Evolutionary conservation across 192 early-diverging fungal species (phyloP), one percentile per base, ranked within the genome.

Genomic region (Funneliformis geosporum): DNA sequence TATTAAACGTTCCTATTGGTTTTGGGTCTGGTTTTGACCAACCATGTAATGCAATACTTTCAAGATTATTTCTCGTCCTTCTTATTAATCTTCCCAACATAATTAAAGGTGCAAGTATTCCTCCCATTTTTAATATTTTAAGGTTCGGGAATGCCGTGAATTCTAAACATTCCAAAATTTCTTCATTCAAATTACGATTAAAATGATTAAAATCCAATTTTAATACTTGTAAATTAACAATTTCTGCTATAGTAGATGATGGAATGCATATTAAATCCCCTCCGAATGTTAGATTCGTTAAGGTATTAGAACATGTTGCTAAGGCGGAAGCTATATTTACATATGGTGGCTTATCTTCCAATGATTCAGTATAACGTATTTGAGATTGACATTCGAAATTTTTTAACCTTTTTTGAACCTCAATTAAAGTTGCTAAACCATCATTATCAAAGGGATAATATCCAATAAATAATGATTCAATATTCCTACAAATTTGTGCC

Each of bases 401-500:
- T 33, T 39, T 33, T 21, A 68, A 39, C 18, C 40, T 68, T 14
- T 33, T n/a, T 39, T 68, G 66, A 68, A 39, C 66, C 21, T 68
- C 66, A 39, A 68, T 68, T 21, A 68, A 42, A 21, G 66, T 68
- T 42, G 66, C 33, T 68, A 68, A 68, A 68, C 66, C 66, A 42
- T 68, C 66, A 39, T 68, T 68, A 39, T 68, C 66, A 68, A 39
- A 23, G 2, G 28, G 38, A 68, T 38, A 68, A 21, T 68, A 28
- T 18, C 38, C 66, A 27, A 68, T 39, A 68, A 68, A 39, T 39
- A 68, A 68, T 42, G 28, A 21, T 40, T 68, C 66, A 68, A 68
- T 28, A 42, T 68, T 68, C 66, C 38, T 28, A 42, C 66, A 68
- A 68, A 68, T 68, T 68, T 68, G 66, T 23, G 66, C 66, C 66